Percentiles rank a stretch among this genome's conserved stretches.
phyloP scores from a whole-genome alignment of 2,329 filamentous ascomycete species.

The Cladophialophora bantiana region DNA sequence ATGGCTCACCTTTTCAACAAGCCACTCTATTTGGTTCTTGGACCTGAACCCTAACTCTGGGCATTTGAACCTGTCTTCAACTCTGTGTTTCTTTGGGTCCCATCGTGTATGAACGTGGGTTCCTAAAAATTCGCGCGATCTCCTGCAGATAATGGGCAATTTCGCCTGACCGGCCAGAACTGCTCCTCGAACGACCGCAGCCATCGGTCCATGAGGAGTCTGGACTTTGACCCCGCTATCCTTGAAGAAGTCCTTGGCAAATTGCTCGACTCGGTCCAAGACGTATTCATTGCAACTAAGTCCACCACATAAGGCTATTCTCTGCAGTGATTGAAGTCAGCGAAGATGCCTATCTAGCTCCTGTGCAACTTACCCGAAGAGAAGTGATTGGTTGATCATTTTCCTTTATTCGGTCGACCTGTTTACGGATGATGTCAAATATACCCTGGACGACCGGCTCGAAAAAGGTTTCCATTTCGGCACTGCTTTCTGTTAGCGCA shows the following conservation, averaged over 20 bases:
- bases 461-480: conserved; percentile 30
- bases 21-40: conserved; percentile 28
- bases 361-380: conserved; percentile 4
- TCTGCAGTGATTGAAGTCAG: conserved; percentile 21
- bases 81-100: conserved; percentile 18
- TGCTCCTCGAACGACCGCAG: conserved; percentile 36
- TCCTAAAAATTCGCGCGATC: conserved; percentile 34
- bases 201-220: conserved; percentile 31
- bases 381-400: conserved; percentile 5
- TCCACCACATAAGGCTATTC: conserved; percentile 30
- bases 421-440: conserved; percentile 26
- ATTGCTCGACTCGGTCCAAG: conserved; percentile 26
- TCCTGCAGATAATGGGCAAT: conserved; percentile 19
- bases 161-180: conserved; percentile 24
- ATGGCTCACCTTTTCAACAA: conserved; percentile 14
- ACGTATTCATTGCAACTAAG: conserved; percentile 32
- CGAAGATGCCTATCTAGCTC: no score
- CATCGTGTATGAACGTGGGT: conserved; percentile 30
- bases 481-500: conserved; percentile 9
- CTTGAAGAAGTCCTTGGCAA: conserved; percentile 18
- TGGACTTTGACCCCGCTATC: conserved; percentile 19
- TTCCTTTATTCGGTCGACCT: conserved; percentile 16
- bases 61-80: conserved; percentile 27
- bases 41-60: conserved; percentile 12
- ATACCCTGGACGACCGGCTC: conserved; percentile 24